Evolutionary conservation across 202 grass and related monocot species (phyloP).

Genomic region (Musa balbisiana): DNA sequence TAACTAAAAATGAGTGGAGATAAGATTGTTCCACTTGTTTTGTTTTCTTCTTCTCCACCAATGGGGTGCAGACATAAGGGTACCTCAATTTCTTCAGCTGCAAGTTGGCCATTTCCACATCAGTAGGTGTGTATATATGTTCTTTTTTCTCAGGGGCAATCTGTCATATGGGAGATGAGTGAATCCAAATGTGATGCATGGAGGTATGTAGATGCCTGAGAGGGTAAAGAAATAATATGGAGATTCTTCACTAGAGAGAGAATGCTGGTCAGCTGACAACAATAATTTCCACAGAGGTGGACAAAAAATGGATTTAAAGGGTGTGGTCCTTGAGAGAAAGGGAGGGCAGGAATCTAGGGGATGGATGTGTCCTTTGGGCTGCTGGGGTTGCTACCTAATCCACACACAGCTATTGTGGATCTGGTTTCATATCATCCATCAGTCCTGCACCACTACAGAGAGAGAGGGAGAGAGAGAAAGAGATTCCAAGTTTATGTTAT

Average conservation of each 20-base stretch:
- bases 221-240: background rate
- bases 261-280: background rate
- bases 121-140: too few species aligned
- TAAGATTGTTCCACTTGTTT: background rate
- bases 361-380: conserved; percentile 14
- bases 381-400: conserved; percentile 21
- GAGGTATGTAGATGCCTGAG: background rate
- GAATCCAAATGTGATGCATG: too few species aligned
- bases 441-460: background rate
- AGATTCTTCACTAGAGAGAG: background rate
- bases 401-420: conserved; percentile 21
- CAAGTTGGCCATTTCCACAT: too few species aligned
- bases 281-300: background rate
- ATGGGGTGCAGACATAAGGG: background rate
- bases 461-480: background rate
- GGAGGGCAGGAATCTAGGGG: conserved; percentile 17
- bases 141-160: too few species aligned
- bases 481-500: too few species aligned
- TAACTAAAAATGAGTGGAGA: background rate
- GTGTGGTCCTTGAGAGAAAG: conserved; percentile 6
- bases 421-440: background rate
- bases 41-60: background rate
- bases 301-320: conserved; percentile 5
- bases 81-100: background rate
- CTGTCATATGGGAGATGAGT: too few species aligned